A percentile compares a stretch with the other conserved stretches of the same genome.
Conservation (phyloP, 345 rosid genomes). For the Rubroshorea leprosula region DNA sequence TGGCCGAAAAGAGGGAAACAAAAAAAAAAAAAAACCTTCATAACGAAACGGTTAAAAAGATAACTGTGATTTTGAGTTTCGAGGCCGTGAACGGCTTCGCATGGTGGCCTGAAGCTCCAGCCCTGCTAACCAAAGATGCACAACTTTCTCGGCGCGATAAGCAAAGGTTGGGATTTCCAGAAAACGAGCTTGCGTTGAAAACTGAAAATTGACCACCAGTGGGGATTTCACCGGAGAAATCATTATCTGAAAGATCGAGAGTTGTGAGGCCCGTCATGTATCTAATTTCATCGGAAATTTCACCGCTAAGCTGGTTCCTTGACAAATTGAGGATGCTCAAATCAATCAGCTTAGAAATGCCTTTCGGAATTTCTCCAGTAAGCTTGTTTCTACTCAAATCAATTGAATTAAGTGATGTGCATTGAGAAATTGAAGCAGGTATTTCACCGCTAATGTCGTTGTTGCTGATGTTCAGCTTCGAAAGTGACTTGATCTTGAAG, state of each 20-base stretch:
- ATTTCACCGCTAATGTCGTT: conserved; percentile 61
- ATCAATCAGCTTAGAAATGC: conserved; percentile 36
- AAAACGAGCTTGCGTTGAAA: conserved; percentile 61
- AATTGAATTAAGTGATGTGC: conserved; percentile 41
- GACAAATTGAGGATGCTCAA: conserved; percentile 66
- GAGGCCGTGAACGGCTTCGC: too few species aligned
- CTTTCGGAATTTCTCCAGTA: conserved; percentile 55
- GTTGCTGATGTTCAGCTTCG: conserved; percentile 42
- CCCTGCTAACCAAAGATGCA: too few species aligned
- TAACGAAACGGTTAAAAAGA: too few species aligned
- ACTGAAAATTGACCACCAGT: conserved; percentile 66
- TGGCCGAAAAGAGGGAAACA: too few species aligned
- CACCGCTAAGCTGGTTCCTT: conserved; percentile 58
- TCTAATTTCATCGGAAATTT: conserved; percentile 55
- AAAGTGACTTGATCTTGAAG: conserved; percentile 40
- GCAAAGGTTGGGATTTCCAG: too few species aligned
- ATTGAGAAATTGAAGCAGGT: conserved; percentile 42
- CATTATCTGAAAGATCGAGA: conserved; percentile 71
- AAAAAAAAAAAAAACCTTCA: too few species aligned
- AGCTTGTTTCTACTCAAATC: conserved; percentile 69
- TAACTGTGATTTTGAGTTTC: too few species aligned
- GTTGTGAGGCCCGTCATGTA: conserved; percentile 68
- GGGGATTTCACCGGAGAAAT: conserved; percentile 60
- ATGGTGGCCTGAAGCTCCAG: too few species aligned
- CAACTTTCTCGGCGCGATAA: too few species aligned